These are phyloP conservation scores for Coniella lustricola DNA, from an alignment of 2,329 filamentous ascomycete species.

Conservation along the genomic window DNA sequence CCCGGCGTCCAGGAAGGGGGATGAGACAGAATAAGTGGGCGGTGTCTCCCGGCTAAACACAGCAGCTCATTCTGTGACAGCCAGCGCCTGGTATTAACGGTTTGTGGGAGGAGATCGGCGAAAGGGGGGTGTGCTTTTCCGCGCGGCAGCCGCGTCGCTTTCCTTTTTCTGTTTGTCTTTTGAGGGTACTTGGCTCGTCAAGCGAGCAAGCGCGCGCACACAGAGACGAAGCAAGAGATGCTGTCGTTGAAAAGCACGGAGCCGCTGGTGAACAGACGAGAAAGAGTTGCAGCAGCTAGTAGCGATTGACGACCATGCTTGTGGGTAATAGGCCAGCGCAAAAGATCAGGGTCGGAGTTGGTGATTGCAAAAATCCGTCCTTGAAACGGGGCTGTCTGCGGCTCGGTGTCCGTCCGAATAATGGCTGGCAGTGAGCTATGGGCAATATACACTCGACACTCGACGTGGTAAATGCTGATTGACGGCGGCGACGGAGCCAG, in stretches of 20 bases:
- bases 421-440: not conserved
- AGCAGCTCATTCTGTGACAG: slow-evolving; percentile 10
- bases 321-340: too few relatives aligned
- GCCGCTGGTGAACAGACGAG: not conserved
- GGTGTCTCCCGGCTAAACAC: slow-evolving; percentile 13
- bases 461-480: too few relatives aligned
- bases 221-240: too few relatives aligned
- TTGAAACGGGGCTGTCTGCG: not conserved
- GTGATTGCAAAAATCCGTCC: too few relatives aligned
- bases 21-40: slow-evolving; percentile 7
- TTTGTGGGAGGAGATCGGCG: slow-evolving; percentile 1
- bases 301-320: too few relatives aligned
- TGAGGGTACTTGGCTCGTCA: not conserved
- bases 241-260: too few relatives aligned
- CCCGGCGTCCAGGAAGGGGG: not conserved
- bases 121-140: not conserved
- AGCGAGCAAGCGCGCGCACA: too few relatives aligned
- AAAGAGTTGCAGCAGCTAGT: too few relatives aligned
- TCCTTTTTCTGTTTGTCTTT: not conserved
- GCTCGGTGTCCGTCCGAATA: slow-evolving; percentile 12
- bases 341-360: not conserved
- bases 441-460: too few relatives aligned
- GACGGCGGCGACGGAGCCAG: too few relatives aligned
- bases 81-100: slow-evolving; percentile 4
- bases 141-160: not conserved